These are phyloP conservation scores for Ascochyta lentis DNA, from an alignment of 2,329 filamentous ascomycete genomes.

Conservation along the genomic window DNA sequence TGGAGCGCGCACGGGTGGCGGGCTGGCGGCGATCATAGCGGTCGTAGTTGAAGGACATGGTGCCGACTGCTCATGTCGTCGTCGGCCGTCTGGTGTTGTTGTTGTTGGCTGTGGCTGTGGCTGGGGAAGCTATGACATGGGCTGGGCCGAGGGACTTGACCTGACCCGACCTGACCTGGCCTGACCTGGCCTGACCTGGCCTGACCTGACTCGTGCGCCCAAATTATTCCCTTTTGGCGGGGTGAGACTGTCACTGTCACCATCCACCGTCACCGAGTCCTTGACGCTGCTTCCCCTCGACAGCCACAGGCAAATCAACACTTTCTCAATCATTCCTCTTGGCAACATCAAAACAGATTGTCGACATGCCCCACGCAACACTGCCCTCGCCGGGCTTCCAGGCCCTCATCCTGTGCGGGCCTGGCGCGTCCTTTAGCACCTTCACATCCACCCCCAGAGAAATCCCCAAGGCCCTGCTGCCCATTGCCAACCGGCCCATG, in stretches of 20 bases:
- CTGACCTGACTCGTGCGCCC: not conserved
- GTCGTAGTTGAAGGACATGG: slow-evolving; percentile 61
- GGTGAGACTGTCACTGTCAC: not conserved
- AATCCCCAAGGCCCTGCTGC: slow-evolving; percentile 80
- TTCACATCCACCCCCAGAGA: slow-evolving; percentile 83
- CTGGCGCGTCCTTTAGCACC: slow-evolving; percentile 80
- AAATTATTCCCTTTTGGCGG: not conserved
- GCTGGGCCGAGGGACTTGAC: not conserved
- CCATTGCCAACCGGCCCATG: slow-evolving; percentile 86
- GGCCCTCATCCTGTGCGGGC: slow-evolving; percentile 82
- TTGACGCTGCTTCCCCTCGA: not conserved
- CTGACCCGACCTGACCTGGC: too few relatives aligned
- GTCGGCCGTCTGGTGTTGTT: not conserved
- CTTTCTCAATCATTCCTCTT: not conserved
- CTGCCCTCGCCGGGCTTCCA: slow-evolving; percentile 80
- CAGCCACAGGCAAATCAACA: not conserved
- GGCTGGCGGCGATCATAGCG: slow-evolving; percentile 58
- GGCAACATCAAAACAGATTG: not conserved
- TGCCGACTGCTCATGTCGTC: slow-evolving; percentile 21
- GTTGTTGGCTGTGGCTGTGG: too few relatives aligned
- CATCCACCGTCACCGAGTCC: too few relatives aligned
- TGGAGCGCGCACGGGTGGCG: slow-evolving; percentile 62
- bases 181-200: too few relatives aligned
- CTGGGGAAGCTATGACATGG: not conserved
- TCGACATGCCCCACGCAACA: slow-evolving; percentile 75